Evolutionary conservation across 495 filamentous ascomycete genomes (phyloP).

Genomic region (Lasiosphaeria hispida): DNA sequence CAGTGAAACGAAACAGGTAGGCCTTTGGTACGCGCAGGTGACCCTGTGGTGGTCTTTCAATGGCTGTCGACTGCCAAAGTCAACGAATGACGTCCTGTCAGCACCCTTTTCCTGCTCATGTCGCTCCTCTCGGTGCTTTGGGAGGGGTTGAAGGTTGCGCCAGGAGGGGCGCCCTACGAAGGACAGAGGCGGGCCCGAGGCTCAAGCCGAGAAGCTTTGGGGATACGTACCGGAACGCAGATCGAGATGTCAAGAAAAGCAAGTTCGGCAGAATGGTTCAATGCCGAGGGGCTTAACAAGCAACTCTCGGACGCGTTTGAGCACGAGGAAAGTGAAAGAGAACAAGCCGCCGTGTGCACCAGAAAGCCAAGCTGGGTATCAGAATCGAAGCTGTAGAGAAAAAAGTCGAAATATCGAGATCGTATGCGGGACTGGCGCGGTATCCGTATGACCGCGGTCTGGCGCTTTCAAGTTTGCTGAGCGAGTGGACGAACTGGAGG

Average conservation of each 20-base stretch:
- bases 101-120: no score
- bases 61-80: no score
- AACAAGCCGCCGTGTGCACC: not conserved
- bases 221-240: not conserved
- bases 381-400: conserved; percentile 3
- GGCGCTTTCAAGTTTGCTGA: no score
- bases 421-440: conserved; percentile 3
- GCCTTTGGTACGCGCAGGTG: not conserved
- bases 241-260: not conserved
- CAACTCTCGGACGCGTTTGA: not conserved
- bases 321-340: conserved; percentile 1
- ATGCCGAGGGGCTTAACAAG: not conserved
- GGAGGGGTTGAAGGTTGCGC: not conserved
- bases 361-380: conserved; percentile 3
- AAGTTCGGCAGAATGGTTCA: conserved; percentile 3
- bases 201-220: not conserved
- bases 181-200: not conserved
- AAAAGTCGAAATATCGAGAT: not conserved
- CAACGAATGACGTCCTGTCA: no score
- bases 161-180: not conserved
- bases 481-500: no score
- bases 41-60: no score
- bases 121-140: not conserved
- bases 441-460: not conserved
- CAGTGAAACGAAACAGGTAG: not conserved